Evolutionary conservation across 345 rosid genomes (phyloP).

Genomic region (Alliaria petiolata): DNA sequence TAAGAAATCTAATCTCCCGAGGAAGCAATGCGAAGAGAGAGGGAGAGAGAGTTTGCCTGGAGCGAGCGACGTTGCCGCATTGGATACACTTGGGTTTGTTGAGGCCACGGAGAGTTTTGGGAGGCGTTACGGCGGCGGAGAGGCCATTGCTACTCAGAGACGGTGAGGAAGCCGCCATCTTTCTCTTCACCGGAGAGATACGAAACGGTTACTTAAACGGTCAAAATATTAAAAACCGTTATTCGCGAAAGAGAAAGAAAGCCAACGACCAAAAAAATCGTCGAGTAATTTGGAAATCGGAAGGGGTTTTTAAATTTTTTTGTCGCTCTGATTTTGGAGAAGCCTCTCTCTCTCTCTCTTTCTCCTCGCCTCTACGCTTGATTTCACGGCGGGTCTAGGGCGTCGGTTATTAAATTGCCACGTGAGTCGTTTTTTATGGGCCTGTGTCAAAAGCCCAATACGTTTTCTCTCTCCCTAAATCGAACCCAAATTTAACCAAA

Average conservation of each 20-base stretch:
- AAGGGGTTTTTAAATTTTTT: not conserved
- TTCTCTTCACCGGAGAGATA: not conserved
- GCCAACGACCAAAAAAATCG: not conserved
- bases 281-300: slow-evolving; percentile 16
- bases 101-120: slow-evolving; percentile 89
- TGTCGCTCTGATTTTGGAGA: not conserved
- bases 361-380: slow-evolving; percentile 4
- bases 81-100: slow-evolving; percentile 95
- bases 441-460: slow-evolving; percentile 13
- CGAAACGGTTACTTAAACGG: slow-evolving; percentile 11
- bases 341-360: not conserved
- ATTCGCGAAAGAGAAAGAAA: not conserved
- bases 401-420: slow-evolving; percentile 23
- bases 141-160: slow-evolving; percentile 35
- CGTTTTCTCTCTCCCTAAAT: not conserved
- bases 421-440: not conserved
- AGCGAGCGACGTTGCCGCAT: slow-evolving; percentile 98
- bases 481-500: not conserved
- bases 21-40: not conserved
- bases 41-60: slow-evolving; percentile 50
- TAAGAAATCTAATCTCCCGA: not conserved
- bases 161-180: slow-evolving; percentile 63
- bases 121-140: slow-evolving; percentile 41
- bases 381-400: slow-evolving; percentile 28
- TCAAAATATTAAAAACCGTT: slow-evolving; percentile 7